Evolutionary conservation across 202 grass and related monocot species (phyloP).

Genomic region (Brachypodium distachyon): DNA sequence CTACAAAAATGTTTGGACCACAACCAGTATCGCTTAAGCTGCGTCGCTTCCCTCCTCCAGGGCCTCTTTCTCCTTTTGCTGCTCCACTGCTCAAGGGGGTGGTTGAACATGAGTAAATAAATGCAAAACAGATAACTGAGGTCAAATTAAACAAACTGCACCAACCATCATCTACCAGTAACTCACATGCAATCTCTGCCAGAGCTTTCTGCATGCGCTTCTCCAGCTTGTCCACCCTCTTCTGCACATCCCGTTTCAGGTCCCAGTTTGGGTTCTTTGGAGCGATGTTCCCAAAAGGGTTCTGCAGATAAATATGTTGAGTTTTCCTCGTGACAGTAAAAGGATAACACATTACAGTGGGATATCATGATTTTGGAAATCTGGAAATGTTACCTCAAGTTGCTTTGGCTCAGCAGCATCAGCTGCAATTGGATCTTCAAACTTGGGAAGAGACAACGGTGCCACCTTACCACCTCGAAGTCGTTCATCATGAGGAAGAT

Average conservation of each 20-base stretch:
- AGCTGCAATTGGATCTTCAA: constrained; percentile 69
- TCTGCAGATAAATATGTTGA: constrained; percentile 25
- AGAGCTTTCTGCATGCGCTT: constrained; percentile 88
- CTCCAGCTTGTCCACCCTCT: constrained; percentile 88
- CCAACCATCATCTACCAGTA: not conserved
- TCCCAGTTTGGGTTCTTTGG: constrained; percentile 99
- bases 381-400: constrained; percentile 44
- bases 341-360: not conserved
- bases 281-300: constrained; percentile 83
- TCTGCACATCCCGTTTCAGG: constrained; percentile 74
- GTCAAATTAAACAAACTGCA: not conserved
- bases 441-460: constrained; percentile 70
- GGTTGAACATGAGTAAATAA: not conserved
- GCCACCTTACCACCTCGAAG: constrained; percentile 81
- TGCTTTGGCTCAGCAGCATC: constrained; percentile 47
- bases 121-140: not conserved
- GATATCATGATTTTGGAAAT: not conserved
- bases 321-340: not conserved
- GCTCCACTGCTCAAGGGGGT: constrained; percentile 46
- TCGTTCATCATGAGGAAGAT: constrained; percentile 92
- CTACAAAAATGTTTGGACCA: not conserved
- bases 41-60: constrained; percentile 28
- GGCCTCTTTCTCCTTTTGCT: constrained; percentile 64
- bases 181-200: constrained; percentile 67
- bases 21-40: not conserved